Conservation (phyloP, 495 filamentous ascomycete genomes). For the Xylaria flabelliformis region DNA sequence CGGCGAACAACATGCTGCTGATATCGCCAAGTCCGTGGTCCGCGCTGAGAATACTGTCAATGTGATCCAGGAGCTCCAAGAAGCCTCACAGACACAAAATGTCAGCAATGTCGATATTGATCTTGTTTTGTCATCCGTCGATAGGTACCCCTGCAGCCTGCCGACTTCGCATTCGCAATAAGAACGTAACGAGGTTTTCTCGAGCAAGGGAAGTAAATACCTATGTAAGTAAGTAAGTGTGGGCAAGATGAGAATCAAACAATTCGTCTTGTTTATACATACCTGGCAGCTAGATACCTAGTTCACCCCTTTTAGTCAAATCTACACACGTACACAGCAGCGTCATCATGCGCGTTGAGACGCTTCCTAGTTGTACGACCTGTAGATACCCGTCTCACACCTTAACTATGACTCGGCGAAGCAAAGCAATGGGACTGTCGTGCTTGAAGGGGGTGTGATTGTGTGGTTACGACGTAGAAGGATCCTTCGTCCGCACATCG, state of each 20-base stretch:
- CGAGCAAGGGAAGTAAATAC: neutral
- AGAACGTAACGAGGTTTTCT: neutral
- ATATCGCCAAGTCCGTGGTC: conserved; percentile 82
- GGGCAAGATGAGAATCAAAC: neutral
- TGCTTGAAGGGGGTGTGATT: neutral
- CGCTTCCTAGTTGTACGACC: neutral
- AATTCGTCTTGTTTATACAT: neutral
- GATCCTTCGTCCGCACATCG: neutral
- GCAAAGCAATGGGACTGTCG: neutral
- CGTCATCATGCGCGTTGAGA: neutral
- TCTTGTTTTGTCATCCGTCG: conserved; percentile 77
- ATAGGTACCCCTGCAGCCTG: conserved; percentile 64
- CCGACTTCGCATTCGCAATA: conserved; percentile 42
- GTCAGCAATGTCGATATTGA: conserved; percentile 88
- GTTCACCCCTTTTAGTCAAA: neutral
- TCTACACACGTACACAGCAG: neutral
- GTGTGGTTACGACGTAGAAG: neutral
- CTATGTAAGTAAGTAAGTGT: neutral
- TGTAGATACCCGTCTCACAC: neutral
- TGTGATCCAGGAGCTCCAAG: conserved; percentile 71
- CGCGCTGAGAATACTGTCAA: conserved; percentile 76
- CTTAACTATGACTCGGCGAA: neutral
- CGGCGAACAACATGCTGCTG: conserved; percentile 89
- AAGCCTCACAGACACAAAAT: conserved; percentile 76
- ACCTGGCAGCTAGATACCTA: neutral